Base-by-base conservation (phyloP, 2,329 filamentous ascomycete genomes). In the Xylariaceae sp. region DNA sequence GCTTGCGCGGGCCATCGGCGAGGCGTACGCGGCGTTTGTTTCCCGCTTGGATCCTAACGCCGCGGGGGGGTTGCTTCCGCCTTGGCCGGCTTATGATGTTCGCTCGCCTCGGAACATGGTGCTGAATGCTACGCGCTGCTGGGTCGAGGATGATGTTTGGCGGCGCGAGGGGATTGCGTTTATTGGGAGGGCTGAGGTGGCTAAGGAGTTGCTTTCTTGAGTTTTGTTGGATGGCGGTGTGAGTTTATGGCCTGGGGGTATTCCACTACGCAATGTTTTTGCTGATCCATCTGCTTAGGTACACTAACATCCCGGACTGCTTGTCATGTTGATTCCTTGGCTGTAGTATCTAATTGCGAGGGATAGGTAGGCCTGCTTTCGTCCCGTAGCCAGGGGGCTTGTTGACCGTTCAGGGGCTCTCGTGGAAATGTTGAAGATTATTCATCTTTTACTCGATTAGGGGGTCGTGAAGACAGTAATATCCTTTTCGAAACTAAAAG, bases 101-200 rank as follows among this genome's bases (percentile, higher is more conserved):
- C 52, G 61, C 0, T 55, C 58, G 1, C 76, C 76, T 2, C 67
- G 63, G 54, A 79, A 78, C 26, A 71, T 76, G 64, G 73, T 78
- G 3, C 54, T 77, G 0, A 77, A 77, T 59, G 71, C 72, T 4
- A 74, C 71, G 12, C 60, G 63, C 18, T 72, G 69, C 29, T 74
- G 70, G 64, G 65, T 78, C 0, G 77, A 80, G 57, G 63, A 68
- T 1, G 77, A 80, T 57, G 76, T 70, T 0, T 79, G 71, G 65
- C 70, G 76, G 36, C 72, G 72, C 41, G 74, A 76, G 55, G 73
- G 70, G 0, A 79, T 79, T 32, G 70, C 63, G 6, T 76, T 68
- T 49, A 70, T 76, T 49, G 76, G 75, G 56, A 68, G 62, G 1
- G 64, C 64, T 15, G 67, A 67, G 39, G 70, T 75, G 8, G 63